phyloP scores from a whole-genome alignment of 1,284 basidiomycete genomes.

The Trichosporon sp. region DNA sequence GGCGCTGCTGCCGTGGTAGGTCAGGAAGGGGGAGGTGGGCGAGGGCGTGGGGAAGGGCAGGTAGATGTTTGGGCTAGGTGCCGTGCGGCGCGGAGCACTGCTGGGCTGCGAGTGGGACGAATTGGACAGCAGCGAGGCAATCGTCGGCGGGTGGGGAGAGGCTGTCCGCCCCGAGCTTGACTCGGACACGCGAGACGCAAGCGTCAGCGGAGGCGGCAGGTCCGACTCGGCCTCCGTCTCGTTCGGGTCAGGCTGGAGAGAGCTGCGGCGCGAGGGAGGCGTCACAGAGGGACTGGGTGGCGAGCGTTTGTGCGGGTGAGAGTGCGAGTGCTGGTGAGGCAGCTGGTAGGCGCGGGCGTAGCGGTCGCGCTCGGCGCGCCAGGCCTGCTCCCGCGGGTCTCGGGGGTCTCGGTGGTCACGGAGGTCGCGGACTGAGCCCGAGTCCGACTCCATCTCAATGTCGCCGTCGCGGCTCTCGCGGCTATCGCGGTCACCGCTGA shows the following conservation, averaged over 20 bases:
- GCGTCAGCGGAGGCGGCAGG: constrained; percentile 32
- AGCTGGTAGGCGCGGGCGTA: not conserved
- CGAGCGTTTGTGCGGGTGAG: constrained; percentile 7
- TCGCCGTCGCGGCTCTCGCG: constrained; percentile 4
- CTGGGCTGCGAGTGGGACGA: constrained; percentile 12
- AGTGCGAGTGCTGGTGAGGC: not conserved
- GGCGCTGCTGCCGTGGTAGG: constrained; percentile 19
- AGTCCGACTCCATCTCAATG: not conserved
- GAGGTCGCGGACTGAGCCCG: not conserved
- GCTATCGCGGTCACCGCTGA: constrained; percentile 5
- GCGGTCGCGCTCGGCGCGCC: not conserved
- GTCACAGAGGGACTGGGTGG: constrained; percentile 31
- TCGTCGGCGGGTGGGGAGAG: constrained; percentile 12
- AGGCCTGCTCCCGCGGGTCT: not conserved
- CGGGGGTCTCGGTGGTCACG: not conserved
- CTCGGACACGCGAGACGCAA: constrained; percentile 49
- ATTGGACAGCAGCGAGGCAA: constrained; percentile 14
- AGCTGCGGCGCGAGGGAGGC: constrained; percentile 11
- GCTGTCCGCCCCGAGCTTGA: constrained; percentile 53
- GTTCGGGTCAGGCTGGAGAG: constrained; percentile 27
- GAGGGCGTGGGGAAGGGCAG: constrained; percentile 46
- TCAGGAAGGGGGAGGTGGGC: constrained; percentile 42
- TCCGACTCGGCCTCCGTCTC: constrained; percentile 38
- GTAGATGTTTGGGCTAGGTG: constrained; percentile 37
- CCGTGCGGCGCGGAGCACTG: constrained; percentile 18